Conservation (phyloP, 2,329 filamentous ascomycete species). For the Calcarisporium arbuscula region DNA sequence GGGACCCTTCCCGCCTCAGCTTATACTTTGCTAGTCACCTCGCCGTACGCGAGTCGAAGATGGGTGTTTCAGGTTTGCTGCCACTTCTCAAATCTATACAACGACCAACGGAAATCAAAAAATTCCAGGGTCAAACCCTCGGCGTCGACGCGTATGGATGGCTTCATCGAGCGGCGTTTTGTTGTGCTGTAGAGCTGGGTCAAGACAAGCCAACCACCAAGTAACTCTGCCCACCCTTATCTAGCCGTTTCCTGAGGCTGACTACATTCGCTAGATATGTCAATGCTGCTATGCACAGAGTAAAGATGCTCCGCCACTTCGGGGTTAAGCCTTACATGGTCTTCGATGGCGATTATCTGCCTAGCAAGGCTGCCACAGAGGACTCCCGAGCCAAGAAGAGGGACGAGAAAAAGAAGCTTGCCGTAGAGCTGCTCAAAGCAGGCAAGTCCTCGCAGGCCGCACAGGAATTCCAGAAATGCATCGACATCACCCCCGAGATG, state of each 20-base stretch:
- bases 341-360: constrained; percentile 92
- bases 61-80: constrained; percentile 43
- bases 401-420: constrained; percentile 68
- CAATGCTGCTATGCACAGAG: constrained; percentile 81
- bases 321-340: constrained; percentile 91
- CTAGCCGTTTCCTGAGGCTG: background rate
- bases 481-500: constrained; percentile 96
- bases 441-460: constrained; percentile 78
- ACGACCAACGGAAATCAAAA: constrained; percentile 77
- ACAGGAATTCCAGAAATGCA: constrained; percentile 84
- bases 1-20: too few relatives aligned
- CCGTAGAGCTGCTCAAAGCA: constrained; percentile 72
- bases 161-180: constrained; percentile 88
- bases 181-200: constrained; percentile 86
- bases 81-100: constrained; percentile 96
- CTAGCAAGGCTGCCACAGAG: constrained; percentile 88
- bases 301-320: constrained; percentile 90
- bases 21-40: too few relatives aligned
- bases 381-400: constrained; percentile 67
- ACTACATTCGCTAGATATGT: constrained; percentile 59
- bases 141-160: constrained; percentile 98
- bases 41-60: constrained; percentile 16
- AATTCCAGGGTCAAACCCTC: constrained; percentile 79
- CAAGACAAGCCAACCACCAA: constrained; percentile 81
- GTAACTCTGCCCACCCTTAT: constrained; percentile 41